phyloP scores from a whole-genome alignment of 2,329 filamentous ascomycete species.

The Catunica adiposa region DNA sequence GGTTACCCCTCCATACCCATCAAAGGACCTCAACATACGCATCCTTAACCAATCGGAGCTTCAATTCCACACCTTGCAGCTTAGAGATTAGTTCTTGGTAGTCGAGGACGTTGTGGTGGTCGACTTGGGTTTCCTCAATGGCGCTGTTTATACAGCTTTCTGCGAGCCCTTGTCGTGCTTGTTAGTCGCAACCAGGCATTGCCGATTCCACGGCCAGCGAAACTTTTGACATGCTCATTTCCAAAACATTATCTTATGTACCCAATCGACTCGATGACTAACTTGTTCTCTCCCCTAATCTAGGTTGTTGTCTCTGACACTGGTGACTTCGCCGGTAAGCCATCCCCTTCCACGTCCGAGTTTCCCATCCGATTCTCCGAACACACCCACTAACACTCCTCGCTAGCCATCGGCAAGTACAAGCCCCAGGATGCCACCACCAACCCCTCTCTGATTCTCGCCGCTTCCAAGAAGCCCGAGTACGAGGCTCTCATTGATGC shows the following conservation, averaged over 20 bases:
- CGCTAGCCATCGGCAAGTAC: conserved; percentile 90
- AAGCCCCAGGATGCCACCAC: conserved; percentile 99
- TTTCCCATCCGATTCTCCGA: conserved; percentile 4
- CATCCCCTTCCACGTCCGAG: conserved; percentile 11
- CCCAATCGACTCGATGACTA: not conserved
- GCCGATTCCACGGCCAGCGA: not conserved
- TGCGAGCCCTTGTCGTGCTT: not conserved
- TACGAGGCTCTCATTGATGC: conserved; percentile 83
- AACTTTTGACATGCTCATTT: not conserved
- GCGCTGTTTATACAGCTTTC: not conserved
- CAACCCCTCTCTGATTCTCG: conserved; percentile 97
- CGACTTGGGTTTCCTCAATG: not conserved
- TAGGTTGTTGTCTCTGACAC: conserved; percentile 20
- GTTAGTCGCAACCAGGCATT: no score
- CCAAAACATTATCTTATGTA: not conserved
- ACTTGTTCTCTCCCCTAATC: not conserved
- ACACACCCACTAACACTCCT: conserved; percentile 16
- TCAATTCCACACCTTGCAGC: no score
- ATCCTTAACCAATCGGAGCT: no score
- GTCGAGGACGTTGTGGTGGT: no score
- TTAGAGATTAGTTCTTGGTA: no score
- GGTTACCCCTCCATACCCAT: not conserved
- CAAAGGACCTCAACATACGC: not conserved
- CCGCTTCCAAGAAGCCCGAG: conserved; percentile 93
- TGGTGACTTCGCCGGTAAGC: conserved; percentile 68